Evolutionary conservation across 2,329 filamentous ascomycete genomes (phyloP).

Genomic region (Scleromitrula shiraiana): DNA sequence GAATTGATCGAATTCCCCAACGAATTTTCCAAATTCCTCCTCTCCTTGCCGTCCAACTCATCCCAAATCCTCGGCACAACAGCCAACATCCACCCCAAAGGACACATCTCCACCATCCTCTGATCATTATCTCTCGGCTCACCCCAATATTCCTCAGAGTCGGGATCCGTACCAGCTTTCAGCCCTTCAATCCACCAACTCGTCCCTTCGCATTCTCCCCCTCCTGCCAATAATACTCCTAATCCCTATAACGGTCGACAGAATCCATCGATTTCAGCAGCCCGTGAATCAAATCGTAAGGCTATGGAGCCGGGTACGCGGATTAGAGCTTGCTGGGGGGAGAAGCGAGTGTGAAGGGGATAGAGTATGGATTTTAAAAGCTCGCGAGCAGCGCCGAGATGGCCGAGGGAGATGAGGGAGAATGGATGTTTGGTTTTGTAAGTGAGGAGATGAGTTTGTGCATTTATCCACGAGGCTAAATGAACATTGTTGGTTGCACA

Average conservation of each 20-base stretch:
- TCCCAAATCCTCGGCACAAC: conserved; percentile 47
- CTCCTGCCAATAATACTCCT: conserved; percentile 61
- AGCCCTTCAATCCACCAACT: conserved; percentile 63
- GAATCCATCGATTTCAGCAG: conserved; percentile 59
- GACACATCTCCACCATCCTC: conserved; percentile 80
- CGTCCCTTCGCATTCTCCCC: conserved; percentile 54
- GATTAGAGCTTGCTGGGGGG: conserved; percentile 55
- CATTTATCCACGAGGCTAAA: not conserved
- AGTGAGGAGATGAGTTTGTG: conserved; percentile 32
- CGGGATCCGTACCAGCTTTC: conserved; percentile 61
- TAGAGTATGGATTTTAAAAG: conserved; percentile 58
- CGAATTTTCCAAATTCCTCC: conserved; percentile 61
- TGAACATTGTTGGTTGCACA: not conserved
- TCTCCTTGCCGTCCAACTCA: conserved; percentile 53
- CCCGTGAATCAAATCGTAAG: conserved; percentile 69
- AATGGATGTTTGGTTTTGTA: conserved; percentile 49
- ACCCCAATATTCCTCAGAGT: conserved; percentile 67
- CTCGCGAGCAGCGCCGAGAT: conserved; percentile 49
- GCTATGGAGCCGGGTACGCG: conserved; percentile 62
- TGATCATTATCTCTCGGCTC: conserved; percentile 69
- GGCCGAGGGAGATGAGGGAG: conserved; percentile 40
- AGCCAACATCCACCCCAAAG: conserved; percentile 66
- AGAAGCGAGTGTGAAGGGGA: conserved; percentile 65
- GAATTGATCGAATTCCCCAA: conserved; percentile 68
- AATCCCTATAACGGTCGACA: conserved; percentile 65